Percentiles rank a stretch among this genome's conserved stretches.
These are phyloP conservation scores for Blastocystis sp. DNA, from an alignment of 352 stramenopile species.

Conservation along the genomic window DNA sequence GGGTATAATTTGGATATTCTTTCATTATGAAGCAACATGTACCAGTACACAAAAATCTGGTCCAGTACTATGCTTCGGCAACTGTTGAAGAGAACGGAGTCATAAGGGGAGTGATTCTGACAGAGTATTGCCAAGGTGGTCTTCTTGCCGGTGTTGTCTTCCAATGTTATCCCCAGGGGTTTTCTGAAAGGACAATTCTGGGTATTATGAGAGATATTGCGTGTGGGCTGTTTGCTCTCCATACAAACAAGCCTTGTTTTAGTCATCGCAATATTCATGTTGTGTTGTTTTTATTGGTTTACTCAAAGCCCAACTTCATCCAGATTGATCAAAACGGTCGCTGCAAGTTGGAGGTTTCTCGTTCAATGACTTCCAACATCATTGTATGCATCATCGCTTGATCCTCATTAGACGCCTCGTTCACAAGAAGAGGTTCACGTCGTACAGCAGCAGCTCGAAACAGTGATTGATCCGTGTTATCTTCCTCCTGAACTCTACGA, in stretches of 20 bases:
- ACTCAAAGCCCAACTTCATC: conserved; percentile 46
- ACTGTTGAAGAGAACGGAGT: conserved; percentile 27
- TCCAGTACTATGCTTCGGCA: conserved; percentile 44
- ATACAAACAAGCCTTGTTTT: background rate
- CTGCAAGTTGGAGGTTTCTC: conserved; percentile 43
- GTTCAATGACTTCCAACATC: conserved; percentile 47
- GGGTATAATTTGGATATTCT: background rate
- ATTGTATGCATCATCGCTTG: background rate
- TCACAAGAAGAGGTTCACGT: conserved; percentile 19
- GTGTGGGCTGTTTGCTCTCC: conserved; percentile 30
- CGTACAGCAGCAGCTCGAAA: conserved; percentile 32
- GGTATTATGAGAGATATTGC: conserved; percentile 43
- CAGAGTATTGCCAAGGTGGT: conserved; percentile 51
- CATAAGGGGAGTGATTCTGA: conserved; percentile 15
- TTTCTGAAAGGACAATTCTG: conserved; percentile 42
- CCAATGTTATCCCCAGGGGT: conserved; percentile 29
- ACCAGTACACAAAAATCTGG: conserved; percentile 38
- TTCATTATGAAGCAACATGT: conserved; percentile 18
- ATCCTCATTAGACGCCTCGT: background rate
- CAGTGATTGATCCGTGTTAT: conserved; percentile 19
- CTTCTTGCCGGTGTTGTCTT: background rate
- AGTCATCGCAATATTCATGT: conserved; percentile 56
- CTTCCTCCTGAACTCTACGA: conserved; percentile 57
- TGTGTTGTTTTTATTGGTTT: background rate
- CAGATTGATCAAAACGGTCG: conserved; percentile 21